Evolutionary conservation across 2,329 filamentous ascomycete species (phyloP), one percentile per base, ranked within the genome.

Genomic region (Chrysoporthe cubensis): DNA sequence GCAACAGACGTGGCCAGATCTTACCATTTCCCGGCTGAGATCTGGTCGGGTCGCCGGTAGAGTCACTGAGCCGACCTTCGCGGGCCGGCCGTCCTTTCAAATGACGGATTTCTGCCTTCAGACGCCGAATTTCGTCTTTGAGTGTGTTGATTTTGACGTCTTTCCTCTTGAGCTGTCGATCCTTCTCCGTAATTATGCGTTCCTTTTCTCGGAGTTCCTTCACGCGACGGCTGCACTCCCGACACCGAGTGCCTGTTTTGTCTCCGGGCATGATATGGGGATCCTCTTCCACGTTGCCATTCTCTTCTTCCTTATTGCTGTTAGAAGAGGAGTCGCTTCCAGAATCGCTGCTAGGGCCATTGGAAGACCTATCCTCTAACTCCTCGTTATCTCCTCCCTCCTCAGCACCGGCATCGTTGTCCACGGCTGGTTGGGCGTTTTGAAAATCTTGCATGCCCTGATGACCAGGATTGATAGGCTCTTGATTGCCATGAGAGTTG

Each of bases 281-380:
- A 13, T 2, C 2, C 56, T 42, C 16, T 8, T 26, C 34, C 40
- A 3, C 7, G 21, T 58, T 18, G 18, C 4, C 34, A 40, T 6
- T 8, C 34, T 58, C 56, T 8, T 58, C 56, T 58, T 58, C 56
- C 16, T 58, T 32, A 21, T 58, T 13, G 16, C 50, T 54, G 26
- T 9, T 40, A 11, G 14, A 34, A 5, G 13, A 8, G n/a, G n/a
- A 7, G 6, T 14, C 46, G 14, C n/a, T 13, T 21, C n/a, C 46
- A 21, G 14, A 7, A 16, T 40, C 56, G 16, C 11, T 13, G 16
- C 8, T 1, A 9, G 6, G 14, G 4, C 14, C 32, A 8, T 26
- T 7, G 34, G n/a, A 1, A 6, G 11, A 6, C 3, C 32, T n/a
- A 13, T 7, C 37, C 37, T 60, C 40, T 13, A 13, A 8, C 40